Base-by-base conservation (phyloP, 108 stramenopile species). In the Craspedostauros australis region DNA sequence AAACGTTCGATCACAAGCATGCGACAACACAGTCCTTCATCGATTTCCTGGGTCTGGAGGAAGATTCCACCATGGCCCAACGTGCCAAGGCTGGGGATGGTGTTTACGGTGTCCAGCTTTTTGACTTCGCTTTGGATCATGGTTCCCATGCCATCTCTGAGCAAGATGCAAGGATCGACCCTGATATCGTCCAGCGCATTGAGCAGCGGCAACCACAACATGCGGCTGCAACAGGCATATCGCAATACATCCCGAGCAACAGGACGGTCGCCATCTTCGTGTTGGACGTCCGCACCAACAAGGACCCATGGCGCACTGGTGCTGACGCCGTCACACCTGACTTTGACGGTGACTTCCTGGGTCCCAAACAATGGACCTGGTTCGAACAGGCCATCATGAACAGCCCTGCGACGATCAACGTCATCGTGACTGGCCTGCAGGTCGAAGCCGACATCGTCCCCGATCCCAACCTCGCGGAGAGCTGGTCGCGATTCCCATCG, bases 61-160 rank as follows among this genome's bases (percentile, higher is more conserved):
- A 70, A 34, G 50, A 48, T 21, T 21, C 45, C 2, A 50, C 62
- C 5, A 69, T 88, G 66, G 52, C 63, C 38, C 60, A 66, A 41
- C 56, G 88, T 44, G 77, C 80, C 7, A 15, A 32, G 0, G 21
- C 58, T 1, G 84, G 82, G 0, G 56, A 64, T 14, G 88, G 88
- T 0, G 80, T 90, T 7, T 90, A 86, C 54, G 88, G 84, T 28
- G 84, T 90, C 14, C 75, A 86, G 60, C 75, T 90, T 5, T 84
- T 84, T 39, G 87, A 89, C 55, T 89, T 89, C 65, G 57, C 56
- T 40, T 21, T 46, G 29, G 37, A 47, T 20, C 29, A 44, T 12
- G 42, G 36, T 15, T 11, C 28, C 1, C 27, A 44, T 14, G 7
- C 41, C 41, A 50, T 75, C 11, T 61, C 82, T 8, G 81, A 88